Evolutionary conservation across 768 basidiomycete genomes (phyloP).

Genomic region (Boletus huronensis): DNA sequence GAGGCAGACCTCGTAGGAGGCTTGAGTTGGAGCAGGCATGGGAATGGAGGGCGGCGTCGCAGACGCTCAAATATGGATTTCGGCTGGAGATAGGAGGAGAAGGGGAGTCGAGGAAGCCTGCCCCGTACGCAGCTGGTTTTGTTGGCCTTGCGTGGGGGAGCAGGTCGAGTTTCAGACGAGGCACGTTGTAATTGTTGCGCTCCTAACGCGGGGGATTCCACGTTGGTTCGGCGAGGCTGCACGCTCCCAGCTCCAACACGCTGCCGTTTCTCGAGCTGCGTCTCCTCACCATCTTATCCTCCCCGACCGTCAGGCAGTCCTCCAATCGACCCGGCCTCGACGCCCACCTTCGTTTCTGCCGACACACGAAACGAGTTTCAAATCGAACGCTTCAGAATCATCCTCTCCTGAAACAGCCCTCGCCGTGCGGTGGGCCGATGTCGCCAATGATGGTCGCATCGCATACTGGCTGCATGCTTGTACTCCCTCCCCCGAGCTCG

Average conservation of each 20-base stretch:
- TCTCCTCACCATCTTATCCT: no score
- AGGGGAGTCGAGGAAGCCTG: constrained; percentile 19
- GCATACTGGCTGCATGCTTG: no score
- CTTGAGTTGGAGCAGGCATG: constrained; percentile 60
- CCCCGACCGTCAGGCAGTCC: constrained; percentile 24
- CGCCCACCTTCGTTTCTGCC: no score
- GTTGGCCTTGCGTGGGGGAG: constrained; percentile 31
- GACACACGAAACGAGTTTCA: no score
- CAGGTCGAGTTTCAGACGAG: constrained; percentile 27
- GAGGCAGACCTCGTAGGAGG: constrained; percentile 59
- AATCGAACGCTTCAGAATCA: no score
- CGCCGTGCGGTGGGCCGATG: no score
- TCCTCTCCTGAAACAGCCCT: no score
- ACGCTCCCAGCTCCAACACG: no score
- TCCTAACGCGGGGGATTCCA: constrained; percentile 30
- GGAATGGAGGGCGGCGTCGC: constrained; percentile 25
- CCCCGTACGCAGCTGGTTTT: constrained; percentile 31
- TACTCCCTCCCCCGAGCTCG: no score
- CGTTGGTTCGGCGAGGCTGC: constrained; percentile 30
- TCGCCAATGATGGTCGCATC: no score
- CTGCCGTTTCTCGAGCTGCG: no score
- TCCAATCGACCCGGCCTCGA: no score
- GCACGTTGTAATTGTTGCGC: constrained; percentile 29
- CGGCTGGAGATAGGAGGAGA: constrained; percentile 17
- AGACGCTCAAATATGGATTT: constrained; percentile 29